phyloP scores from a whole-genome alignment of 139 green algal species.

The Zygnema circumcarinatum region DNA sequence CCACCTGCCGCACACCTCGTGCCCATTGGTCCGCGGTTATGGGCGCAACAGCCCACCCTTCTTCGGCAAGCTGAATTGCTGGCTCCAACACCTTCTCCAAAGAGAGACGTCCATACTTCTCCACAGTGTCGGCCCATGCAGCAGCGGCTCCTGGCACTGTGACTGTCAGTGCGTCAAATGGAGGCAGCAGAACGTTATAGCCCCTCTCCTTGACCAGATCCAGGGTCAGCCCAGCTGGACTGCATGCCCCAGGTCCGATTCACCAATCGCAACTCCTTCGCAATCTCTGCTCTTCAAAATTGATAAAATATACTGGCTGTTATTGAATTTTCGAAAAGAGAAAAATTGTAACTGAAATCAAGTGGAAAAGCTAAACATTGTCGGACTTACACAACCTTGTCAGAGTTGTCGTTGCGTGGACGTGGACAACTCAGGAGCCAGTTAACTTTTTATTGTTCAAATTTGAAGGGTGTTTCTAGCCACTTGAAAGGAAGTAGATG shows the following conservation, averaged over 20 bases:
- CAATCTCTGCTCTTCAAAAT: too few relatives aligned
- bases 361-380: too few relatives aligned
- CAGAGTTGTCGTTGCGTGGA: too few relatives aligned
- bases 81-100: constrained; percentile 70
- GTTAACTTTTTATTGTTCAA: too few relatives aligned
- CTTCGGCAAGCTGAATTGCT: constrained; percentile 75
- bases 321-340: too few relatives aligned
- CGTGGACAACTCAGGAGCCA: too few relatives aligned
- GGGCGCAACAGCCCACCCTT: constrained; percentile 70
- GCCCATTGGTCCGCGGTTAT: constrained; percentile 65
- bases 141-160: constrained; percentile 68
- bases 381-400: too few relatives aligned
- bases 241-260: constrained; percentile 4
- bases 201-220: constrained; percentile 58
- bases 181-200: constrained; percentile 61
- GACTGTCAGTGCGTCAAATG: constrained; percentile 63
- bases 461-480: too few relatives aligned
- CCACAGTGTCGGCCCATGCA: constrained; percentile 70
- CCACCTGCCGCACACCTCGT: constrained; percentile 60
- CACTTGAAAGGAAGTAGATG: too few relatives aligned
- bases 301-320: too few relatives aligned
- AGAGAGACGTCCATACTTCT: constrained; percentile 65
- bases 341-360: too few relatives aligned
- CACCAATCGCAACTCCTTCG: not conserved
- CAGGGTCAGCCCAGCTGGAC: constrained; percentile 62